Evolutionary conservation across 2,329 filamentous ascomycete species (phyloP), one percentile per base, ranked within the genome.

Genomic region (Boeremia exigua): DNA sequence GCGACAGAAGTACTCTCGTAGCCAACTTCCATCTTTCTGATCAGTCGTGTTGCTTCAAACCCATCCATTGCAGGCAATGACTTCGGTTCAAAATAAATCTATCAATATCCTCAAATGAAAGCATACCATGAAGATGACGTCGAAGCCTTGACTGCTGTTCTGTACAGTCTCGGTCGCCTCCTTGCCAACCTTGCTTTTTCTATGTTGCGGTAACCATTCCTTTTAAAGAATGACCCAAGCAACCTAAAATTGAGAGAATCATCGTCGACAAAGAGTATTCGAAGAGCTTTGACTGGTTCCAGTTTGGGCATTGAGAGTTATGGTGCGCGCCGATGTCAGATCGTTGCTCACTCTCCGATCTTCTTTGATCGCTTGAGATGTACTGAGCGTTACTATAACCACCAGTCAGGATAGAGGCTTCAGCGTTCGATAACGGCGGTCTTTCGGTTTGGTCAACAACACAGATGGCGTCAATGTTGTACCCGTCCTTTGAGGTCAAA

Each of bases 161-260:
- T 60, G 48, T 11, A 67, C 45, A 6, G 65, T 62, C 52, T 67
- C 54, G 2, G 66, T 63, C 32, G 64, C 61, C 11, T 50, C 28
- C 54, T 60, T 62, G 9, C 40, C 33, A 3, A 63, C 32, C 17
- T 54, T 58, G 58, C 55, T 43, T 56, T 40, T 15, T 46, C 11
- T 6, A 30, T 40, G 9, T 39, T 30, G 19, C 27, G 23, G 43
- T 56, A 48, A 2, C 47, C 37, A 14, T 48, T 51, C 36, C 62
- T 68, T 14, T 63, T 68, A 38, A 68, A 49, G 43, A 70, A 69
- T 0, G 66, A 56, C 2, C 52, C 53, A 9, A 70, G 56, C 17
- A 70, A 54, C 57, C 64, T 69, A 7, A 74, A 54, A 30, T 76
- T 76, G 27, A 76, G 63, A 1, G 60, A 27, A 40, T 76, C 76